Base-by-base conservation (phyloP, 1,284 basidiomycete species). In the Thecaphora thlaspeos region DNA sequence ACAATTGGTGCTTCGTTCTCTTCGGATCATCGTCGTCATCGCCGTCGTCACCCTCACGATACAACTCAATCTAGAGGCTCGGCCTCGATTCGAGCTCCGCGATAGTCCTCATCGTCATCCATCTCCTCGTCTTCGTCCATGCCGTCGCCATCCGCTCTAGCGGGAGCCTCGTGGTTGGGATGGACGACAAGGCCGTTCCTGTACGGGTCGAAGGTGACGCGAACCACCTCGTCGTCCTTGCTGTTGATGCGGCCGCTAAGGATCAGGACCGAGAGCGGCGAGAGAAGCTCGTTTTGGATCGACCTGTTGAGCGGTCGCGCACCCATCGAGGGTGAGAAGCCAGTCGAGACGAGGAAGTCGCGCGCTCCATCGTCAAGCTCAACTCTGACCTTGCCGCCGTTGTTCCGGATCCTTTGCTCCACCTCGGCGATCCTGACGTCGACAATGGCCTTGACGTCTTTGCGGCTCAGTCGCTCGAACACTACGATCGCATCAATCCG, bases 251-350 rank as follows among this genome's bases (percentile, higher is more conserved):
- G 84, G 64, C 89, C 90, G 36, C 89, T 87, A 43, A 98, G 85
- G 44, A 98, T 84, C 81, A 91, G 84, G 56, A 89, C 82, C 18
- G 91, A 91, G 41, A 98, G 81, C 10, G 94, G 94, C 79, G 95
- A 93, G 69, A 98, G 83, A 43, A 98, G 82, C 77, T 97, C 91
- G 72, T 85, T 87, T 80, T 96, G 92, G 71, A 99, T 95, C 9
- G 89, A 85, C 39, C 93, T 85, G 75, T 91, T 89, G 62, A 98
- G 84, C 2, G 94, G 94, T 48, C 94, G 86, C 49, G 93, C 94
- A 43, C 69, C 71, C 64, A 75, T 71, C 61, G 57, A 66, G 1
- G 78, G 76, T 49, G 68, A 73, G 58, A 77, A 97, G 0, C 93
- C 66, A 21, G 64, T 59, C 41, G 67, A 55, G 39, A 70, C 64